Evolutionary conservation across 2,329 filamentous ascomycete genomes (phyloP).

Genomic region (Achaetomium macrosporum): DNA sequence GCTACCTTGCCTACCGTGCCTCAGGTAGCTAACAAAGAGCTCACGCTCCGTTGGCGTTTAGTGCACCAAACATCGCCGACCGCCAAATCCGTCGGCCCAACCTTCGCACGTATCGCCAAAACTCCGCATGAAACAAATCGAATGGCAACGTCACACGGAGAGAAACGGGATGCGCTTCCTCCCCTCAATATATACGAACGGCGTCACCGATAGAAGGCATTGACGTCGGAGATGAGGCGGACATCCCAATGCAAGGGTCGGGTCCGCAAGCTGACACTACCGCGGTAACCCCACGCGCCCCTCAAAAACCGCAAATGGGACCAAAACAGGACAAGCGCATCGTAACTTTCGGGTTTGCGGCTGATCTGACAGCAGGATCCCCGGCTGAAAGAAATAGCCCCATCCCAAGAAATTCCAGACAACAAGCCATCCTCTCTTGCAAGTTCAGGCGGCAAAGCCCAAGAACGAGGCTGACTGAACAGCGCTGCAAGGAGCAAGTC

Average conservation of each 20-base stretch:
- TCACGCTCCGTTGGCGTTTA: too few species aligned
- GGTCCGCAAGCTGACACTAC: neutral
- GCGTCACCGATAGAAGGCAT: conserved; percentile 26
- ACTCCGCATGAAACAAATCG: conserved; percentile 17
- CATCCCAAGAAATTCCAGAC: neutral
- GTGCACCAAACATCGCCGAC: neutral
- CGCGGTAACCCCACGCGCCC: neutral
- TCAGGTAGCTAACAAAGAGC: too few species aligned
- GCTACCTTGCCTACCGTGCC: too few species aligned
- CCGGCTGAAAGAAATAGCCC: neutral
- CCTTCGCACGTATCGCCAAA: neutral
- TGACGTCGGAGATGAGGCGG: conserved; percentile 35
- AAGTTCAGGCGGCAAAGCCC: conserved; percentile 12
- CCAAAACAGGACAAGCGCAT: conserved; percentile 5
- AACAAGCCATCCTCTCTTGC: neutral
- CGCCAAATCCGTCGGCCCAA: neutral
- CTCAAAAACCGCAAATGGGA: neutral
- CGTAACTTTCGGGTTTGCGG: conserved; percentile 10
- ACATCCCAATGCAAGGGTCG: conserved; percentile 22
- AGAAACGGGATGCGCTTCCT: neutral
- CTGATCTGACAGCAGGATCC: conserved; percentile 3
- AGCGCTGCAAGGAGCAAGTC: neutral
- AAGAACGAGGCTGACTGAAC: conserved; percentile 14
- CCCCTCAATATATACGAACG: conserved; percentile 2
- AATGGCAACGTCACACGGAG: conserved; percentile 13